phyloP scores from a whole-genome alignment of 2,329 filamentous ascomycete species.

The Clonostachys solani region DNA sequence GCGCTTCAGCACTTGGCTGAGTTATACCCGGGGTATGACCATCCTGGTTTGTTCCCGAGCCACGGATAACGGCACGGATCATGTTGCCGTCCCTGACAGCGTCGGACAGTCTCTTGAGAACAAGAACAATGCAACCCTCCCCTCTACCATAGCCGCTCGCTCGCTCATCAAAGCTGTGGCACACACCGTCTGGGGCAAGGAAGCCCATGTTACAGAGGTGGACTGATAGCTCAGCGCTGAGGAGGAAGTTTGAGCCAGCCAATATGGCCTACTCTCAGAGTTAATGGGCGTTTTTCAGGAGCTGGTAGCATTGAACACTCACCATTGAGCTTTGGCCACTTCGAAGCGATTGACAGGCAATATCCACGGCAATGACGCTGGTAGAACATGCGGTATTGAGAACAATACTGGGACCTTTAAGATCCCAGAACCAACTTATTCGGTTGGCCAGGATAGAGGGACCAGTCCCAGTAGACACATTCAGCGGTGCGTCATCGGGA shows the following conservation, averaged over 20 bases:
- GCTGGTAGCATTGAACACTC: background rate
- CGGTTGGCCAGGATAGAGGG: conserved; percentile 29
- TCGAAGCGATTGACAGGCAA: conserved; percentile 24
- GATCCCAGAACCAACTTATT: conserved; percentile 28
- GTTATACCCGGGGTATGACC: conserved; percentile 35
- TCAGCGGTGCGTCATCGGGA: conserved; percentile 21
- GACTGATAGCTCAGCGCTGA: conserved; percentile 8
- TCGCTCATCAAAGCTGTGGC: conserved; percentile 3
- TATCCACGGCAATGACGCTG: conserved; percentile 8
- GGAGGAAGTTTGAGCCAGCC: conserved; percentile 9
- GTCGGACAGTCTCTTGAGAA: conserved; percentile 43
- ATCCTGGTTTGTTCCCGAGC: conserved; percentile 21
- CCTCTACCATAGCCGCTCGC: conserved; percentile 4
- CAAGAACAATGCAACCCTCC: conserved; percentile 43
- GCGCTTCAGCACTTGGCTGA: conserved; percentile 6
- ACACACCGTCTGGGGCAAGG: conserved; percentile 4
- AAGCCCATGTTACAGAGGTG: conserved; percentile 6
- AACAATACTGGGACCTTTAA: conserved; percentile 8
- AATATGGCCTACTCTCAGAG: conserved; percentile 8
- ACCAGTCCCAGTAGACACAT: conserved; percentile 22
- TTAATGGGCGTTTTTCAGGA: too few relatives aligned
- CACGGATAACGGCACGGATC: conserved; percentile 28
- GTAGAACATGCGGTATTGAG: conserved; percentile 11
- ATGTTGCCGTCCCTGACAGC: conserved; percentile 33
- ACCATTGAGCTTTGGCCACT: conserved; percentile 32